Base-by-base conservation (phyloP, 495 filamentous ascomycete genomes). In the Aspergillus wentii region DNA sequence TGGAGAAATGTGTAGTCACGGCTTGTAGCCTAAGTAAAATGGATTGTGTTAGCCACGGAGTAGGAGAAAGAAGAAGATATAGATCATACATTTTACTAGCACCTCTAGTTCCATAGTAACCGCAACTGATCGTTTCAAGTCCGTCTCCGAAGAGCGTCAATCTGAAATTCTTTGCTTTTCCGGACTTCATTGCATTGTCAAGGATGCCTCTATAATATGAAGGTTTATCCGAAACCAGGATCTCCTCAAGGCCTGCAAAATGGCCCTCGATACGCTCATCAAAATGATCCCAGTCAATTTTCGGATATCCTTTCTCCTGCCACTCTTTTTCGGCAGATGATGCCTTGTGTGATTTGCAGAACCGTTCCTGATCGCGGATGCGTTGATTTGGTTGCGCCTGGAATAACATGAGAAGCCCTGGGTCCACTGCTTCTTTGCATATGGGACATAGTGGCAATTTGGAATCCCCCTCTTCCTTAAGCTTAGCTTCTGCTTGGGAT, bases 41-140 rank as follows among this genome's bases (percentile, higher is more conserved):
- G 9, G 1, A 27, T 42, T 34, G 50, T 40, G 11, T 31, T 29
- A 16, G 16, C 8, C n/a, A 2, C 1, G 19, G 14, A 17, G 30
- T 8, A 35, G 14, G 20, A 26, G 2, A 32, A 10, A 43, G 19
- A 18, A 21, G 11, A 20, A 40, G 16, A 8, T 28, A 17, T 23
- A 30, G 31, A 15, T 40, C 69, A 38, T 62, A 82, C 77, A 86
- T 75, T 36, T 74, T 74, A 16, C 72, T 71, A 14, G 85, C 68
- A 1, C 92, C 92, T 35, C 83, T 72, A 1, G 82, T 74, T 1
- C 92, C 92, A 57, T 96, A 98, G 55, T 97, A 98, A 0, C 92
- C 92, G 18, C 81, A 80, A 3, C 63, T 76, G 29, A 76, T 68
- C 5, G 38, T 58, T 43, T 68, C 68, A 26, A 67, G 35, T 3